Percentiles rank a stretch among this genome's conserved stretches.
phyloP scores from a whole-genome alignment of 768 basidiomycete species.

The Agaricus blazei region DNA sequence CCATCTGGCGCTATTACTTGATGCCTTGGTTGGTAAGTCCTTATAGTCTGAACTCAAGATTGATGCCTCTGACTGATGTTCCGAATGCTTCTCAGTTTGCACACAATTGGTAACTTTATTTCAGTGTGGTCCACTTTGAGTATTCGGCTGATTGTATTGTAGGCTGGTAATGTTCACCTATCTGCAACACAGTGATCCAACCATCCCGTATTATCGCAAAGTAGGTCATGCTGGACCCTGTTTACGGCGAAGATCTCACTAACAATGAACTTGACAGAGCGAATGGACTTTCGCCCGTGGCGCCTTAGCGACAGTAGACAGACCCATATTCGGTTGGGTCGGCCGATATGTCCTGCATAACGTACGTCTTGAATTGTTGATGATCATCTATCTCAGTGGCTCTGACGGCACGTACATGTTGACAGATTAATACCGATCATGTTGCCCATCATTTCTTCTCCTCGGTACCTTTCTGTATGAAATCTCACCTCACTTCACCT shows the following conservation, averaged over 20 bases:
- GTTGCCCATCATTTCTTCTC: slow-evolving; percentile 60
- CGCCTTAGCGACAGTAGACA: slow-evolving; percentile 55
- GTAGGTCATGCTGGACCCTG: slow-evolving; percentile 13
- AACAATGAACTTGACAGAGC: slow-evolving; percentile 18
- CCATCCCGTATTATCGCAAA: slow-evolving; percentile 54
- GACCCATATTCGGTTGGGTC: slow-evolving; percentile 54
- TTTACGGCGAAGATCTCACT: neutral
- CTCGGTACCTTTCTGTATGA: slow-evolving; percentile 53
- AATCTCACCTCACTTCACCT: neutral
- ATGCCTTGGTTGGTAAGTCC: slow-evolving; percentile 43
- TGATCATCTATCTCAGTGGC: neutral
- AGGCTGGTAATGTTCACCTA: slow-evolving; percentile 62
- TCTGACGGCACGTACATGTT: neutral
- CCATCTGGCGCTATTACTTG: slow-evolving; percentile 37
- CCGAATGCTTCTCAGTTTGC: slow-evolving; percentile 28
- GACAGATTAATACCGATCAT: slow-evolving; percentile 43
- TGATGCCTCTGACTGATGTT: neutral
- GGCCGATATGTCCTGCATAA: slow-evolving; percentile 55
- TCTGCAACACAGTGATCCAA: slow-evolving; percentile 57
- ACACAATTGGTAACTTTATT: slow-evolving; percentile 34
- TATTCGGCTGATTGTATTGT: slow-evolving; percentile 7
- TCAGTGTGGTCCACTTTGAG: neutral
- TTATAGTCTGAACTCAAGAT: neutral
- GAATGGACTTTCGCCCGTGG: slow-evolving; percentile 60
- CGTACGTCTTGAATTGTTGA: slow-evolving; percentile 16